Conservation (phyloP, 2,329 filamentous ascomycete genomes). For the Cladophialophora yegresii region DNA sequence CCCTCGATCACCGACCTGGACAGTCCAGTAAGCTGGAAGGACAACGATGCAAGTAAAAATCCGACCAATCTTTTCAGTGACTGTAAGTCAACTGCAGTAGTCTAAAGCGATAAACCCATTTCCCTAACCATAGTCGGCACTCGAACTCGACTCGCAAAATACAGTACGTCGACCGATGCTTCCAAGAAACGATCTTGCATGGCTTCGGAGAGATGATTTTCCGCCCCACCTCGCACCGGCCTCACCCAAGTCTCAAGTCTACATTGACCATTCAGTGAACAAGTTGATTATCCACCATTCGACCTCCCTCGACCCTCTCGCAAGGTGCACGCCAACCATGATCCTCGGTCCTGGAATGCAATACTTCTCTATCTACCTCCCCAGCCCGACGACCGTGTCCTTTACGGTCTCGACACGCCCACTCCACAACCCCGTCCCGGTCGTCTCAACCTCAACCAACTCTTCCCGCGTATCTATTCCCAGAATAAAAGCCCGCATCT, state of each 20-base stretch:
- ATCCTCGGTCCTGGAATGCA: constrained; percentile 8
- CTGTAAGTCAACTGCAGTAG: background rate
- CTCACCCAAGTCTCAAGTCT: background rate
- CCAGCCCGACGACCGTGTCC: constrained; percentile 84
- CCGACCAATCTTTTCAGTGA: background rate
- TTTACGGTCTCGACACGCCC: constrained; percentile 87
- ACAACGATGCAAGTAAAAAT: too few species aligned
- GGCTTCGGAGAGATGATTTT: too few species aligned
- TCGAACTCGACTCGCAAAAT: too few species aligned
- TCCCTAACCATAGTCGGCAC: too few species aligned
- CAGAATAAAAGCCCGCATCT: constrained; percentile 30
- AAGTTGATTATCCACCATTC: background rate
- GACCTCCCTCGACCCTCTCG: background rate
- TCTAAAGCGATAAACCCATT: too few species aligned
- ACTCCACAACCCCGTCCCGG: constrained; percentile 46
- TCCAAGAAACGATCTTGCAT: too few species aligned
- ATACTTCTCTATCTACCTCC: constrained; percentile 63
- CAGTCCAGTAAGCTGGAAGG: background rate
- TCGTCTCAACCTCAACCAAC: constrained; percentile 41
- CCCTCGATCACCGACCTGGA: background rate
- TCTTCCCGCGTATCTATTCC: background rate
- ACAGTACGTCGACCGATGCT: too few species aligned
- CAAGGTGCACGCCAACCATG: background rate
- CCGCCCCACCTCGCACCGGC: too few species aligned
- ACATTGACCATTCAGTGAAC: background rate